These are phyloP conservation scores for Eucalyptus microcorys DNA, from an alignment of 345 rosid species.

Conservation along the genomic window DNA sequence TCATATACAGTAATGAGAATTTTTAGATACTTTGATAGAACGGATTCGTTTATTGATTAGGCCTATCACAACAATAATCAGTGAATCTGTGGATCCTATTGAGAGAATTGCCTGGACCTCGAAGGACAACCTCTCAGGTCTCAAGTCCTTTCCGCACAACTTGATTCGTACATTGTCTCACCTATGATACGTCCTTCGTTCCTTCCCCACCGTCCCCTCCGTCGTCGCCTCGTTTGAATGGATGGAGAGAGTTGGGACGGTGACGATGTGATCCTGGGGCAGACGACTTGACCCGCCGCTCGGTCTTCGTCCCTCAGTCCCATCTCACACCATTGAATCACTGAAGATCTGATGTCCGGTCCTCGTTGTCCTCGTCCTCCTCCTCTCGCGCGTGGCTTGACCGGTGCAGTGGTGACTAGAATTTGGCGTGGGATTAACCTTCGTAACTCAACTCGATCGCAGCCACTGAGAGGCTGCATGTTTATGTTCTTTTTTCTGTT, in stretches of 20 bases:
- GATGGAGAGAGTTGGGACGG: neutral
- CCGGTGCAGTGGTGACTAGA: neutral
- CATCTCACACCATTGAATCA: neutral
- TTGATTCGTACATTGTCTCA: neutral
- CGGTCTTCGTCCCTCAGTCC: neutral
- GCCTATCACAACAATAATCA: neutral
- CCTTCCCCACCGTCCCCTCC: neutral
- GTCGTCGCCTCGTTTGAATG: neutral
- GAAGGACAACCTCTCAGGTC: neutral
- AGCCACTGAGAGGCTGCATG: neutral
- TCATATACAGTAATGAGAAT: too few relatives aligned
- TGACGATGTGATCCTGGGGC: neutral
- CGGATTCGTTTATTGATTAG: too few relatives aligned
- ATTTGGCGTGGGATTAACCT: neutral
- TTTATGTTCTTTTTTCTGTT: too few relatives aligned
- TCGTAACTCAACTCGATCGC: neutral
- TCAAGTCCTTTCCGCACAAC: neutral
- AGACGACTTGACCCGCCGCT: neutral
- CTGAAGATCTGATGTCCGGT: neutral
- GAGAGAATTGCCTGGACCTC: neutral
- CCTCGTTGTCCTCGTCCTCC: neutral
- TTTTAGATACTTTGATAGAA: neutral
- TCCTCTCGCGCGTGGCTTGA: neutral
- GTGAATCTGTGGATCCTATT: accelerated
- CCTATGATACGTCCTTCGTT: neutral